Base-by-base conservation (phyloP, 495 filamentous ascomycete genomes). In the Aspergillus baeticus region DNA sequence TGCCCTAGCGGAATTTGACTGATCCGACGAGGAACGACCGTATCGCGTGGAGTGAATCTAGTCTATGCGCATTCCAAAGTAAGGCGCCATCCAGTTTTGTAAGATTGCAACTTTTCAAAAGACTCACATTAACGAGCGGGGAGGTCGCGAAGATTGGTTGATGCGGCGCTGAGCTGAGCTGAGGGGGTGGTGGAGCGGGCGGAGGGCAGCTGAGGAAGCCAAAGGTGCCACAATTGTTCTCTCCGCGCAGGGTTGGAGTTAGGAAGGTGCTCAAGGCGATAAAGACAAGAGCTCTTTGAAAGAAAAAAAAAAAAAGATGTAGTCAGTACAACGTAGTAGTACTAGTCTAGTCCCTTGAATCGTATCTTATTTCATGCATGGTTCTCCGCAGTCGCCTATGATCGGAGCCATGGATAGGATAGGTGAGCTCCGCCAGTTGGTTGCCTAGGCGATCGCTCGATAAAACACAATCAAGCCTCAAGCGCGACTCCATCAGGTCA, bases 341-440 rank as follows among this genome's bases (percentile, higher is more conserved):
- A 29, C 26, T 29, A 29, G n/a, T n/a, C 26, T 29, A 29, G 26
- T 29, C 26, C 26, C 26, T 29, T 3, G 26, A 29, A 29, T 8
- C 8, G 45, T 49, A 47, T 47, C 23, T 47, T 15, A 34, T 17
- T 47, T 49, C 31, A 21, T 37, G 46, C 46, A 50, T 50, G 31
- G 49, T 41, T 42, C 64, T 61, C 64, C 57, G 57, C 60, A 60
- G 45, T 62, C 41, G 26, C 45, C 45, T 44, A 62, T 15, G 33
- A 26, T 48, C 41, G 22, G 59, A 54, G 55, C 63, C 64, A 61
- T 63, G 64, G 60, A 55, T 66, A 14, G 58, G 44, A 34, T 48
- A 14, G 14, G 31, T 37, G 31, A 36, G 33, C 46, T 49, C 31
- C 46, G 46, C 34, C 47, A 35, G 10, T 29, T 39, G 41, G 55